phyloP scores from a whole-genome alignment of 1,284 basidiomycete species.

The Cutaneotrichosporon sp. region DNA sequence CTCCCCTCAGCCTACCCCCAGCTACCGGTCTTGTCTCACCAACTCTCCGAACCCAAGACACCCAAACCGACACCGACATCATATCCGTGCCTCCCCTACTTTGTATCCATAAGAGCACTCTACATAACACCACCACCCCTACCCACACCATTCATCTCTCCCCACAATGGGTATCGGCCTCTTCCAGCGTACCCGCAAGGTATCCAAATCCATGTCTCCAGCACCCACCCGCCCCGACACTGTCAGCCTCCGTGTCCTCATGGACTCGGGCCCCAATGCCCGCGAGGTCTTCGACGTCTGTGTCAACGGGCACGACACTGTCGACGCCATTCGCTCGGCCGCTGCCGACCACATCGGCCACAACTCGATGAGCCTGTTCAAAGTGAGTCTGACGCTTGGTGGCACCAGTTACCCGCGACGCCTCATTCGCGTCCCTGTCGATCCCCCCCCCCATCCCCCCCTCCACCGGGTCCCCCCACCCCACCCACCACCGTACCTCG shows the following conservation, averaged over 20 bases:
- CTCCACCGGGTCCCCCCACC: background rate
- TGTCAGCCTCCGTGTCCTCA: constrained; percentile 22
- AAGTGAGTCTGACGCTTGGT: constrained; percentile 33
- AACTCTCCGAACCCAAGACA: background rate
- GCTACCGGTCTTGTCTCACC: background rate
- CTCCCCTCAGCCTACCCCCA: no score
- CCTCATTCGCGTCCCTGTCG: background rate
- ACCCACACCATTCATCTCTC: background rate
- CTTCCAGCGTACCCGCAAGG: constrained; percentile 18
- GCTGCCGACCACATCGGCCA: constrained; percentile 34
- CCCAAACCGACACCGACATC: no score
- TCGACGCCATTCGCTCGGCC: constrained; percentile 32
- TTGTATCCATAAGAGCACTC: background rate
- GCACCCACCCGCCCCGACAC: background rate
- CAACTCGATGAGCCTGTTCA: constrained; percentile 40
- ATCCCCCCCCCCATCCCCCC: background rate
- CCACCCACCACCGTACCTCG: no score
- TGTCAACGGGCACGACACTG: constrained; percentile 32
- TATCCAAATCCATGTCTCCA: constrained; percentile 11
- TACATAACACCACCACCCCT: background rate
- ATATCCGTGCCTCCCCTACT: no score
- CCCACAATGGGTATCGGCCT: constrained; percentile 19
- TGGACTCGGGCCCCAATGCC: constrained; percentile 23
- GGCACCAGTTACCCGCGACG: no score
- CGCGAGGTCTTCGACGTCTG: constrained; percentile 37